These are phyloP conservation scores for Saturnispora halmiae DNA, from an alignment of 805 yeast species.

Conservation along the genomic window DNA sequence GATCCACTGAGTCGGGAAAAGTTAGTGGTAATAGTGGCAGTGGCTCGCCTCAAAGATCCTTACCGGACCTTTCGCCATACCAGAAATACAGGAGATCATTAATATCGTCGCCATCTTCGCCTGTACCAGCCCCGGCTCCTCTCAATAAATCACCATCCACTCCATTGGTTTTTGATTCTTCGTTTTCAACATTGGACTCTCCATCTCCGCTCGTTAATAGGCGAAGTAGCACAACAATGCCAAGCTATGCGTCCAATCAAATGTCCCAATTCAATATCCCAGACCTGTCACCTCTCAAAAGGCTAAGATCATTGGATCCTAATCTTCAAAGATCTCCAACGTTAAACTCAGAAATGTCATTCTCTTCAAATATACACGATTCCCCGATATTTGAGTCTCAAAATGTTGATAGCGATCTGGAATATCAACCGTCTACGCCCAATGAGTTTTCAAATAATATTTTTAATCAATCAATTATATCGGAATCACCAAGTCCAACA, in stretches of 20 bases:
- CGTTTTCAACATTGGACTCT: constrained; percentile 8
- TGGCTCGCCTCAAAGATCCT: not conserved
- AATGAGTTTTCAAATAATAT: constrained; percentile 1
- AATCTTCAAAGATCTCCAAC: constrained; percentile 5
- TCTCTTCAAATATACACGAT: not conserved
- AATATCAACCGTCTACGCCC: not conserved
- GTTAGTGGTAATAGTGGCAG: too few relatives aligned
- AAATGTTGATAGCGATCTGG: too few relatives aligned
- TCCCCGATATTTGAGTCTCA: constrained; percentile 3
- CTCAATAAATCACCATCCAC: not conserved
- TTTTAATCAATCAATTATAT: constrained; percentile 9
- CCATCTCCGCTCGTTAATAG: constrained; percentile 1
- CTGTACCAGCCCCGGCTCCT: too few relatives aligned
- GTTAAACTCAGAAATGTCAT: constrained; percentile 6
- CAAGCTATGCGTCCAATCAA: too few relatives aligned
- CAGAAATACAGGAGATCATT: constrained; percentile 1
- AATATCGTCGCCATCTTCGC: too few relatives aligned
- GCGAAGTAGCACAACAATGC: too few relatives aligned
- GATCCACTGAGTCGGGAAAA: too few relatives aligned
- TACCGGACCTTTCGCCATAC: constrained; percentile 2
- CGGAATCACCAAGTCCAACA: constrained; percentile 10
- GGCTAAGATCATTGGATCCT: constrained; percentile 2
- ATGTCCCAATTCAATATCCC: constrained; percentile 1
- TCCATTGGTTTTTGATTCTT: constrained; percentile 9
- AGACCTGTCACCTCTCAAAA: constrained; percentile 6